These are phyloP conservation scores for Vinca major DNA, from an alignment of 305 asterid species.

Conservation along the genomic window DNA sequence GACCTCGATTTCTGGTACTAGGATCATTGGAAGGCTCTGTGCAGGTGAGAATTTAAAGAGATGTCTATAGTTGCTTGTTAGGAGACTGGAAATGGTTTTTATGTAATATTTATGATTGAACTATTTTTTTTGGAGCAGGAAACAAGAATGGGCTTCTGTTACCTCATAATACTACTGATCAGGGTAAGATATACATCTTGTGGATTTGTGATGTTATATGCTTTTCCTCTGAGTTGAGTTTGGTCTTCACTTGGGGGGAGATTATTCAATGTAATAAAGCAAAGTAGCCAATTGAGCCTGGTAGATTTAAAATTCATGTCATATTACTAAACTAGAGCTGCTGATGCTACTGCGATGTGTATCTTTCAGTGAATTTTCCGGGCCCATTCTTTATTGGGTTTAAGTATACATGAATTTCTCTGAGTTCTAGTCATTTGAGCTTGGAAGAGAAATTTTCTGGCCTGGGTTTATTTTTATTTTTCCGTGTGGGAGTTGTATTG, in stretches of 20 bases:
- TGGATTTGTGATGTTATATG: background rate
- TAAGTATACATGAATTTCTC: background rate
- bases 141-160: constrained; percentile 86
- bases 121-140: constrained; percentile 33
- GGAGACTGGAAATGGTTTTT: background rate
- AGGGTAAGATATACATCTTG: constrained; percentile 39
- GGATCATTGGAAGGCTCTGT: constrained; percentile 81
- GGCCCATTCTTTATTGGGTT: background rate
- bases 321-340: too few species aligned
- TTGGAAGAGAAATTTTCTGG: background rate
- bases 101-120: background rate
- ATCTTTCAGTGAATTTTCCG: background rate
- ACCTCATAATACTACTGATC: constrained; percentile 93
- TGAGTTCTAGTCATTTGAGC: background rate
- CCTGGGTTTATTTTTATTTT: background rate
- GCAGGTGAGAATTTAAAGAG: constrained; percentile 41
- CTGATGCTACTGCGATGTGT: too few species aligned
- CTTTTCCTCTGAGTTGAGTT: background rate
- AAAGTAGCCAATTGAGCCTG: background rate
- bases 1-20: constrained; percentile 68
- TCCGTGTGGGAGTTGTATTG: background rate
- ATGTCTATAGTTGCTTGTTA: background rate
- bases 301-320: background rate
- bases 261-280: background rate
- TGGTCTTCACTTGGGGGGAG: background rate